These are phyloP conservation scores for Coniella vitis DNA, from an alignment of 2,329 filamentous ascomycete genomes.

Conservation along the genomic window DNA sequence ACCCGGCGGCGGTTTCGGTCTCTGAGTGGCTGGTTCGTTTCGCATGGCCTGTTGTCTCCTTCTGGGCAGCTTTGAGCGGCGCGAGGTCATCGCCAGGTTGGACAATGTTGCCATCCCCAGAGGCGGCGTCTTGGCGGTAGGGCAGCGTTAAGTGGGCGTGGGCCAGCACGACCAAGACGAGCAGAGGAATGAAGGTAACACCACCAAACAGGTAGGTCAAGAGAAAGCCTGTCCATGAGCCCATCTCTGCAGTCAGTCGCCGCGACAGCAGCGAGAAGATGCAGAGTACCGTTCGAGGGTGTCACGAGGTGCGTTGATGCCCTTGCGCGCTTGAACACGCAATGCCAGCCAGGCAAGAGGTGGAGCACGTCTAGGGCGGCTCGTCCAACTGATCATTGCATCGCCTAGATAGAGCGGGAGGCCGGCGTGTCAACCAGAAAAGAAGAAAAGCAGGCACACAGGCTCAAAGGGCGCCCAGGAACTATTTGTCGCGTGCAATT, in stretches of 20 bases:
- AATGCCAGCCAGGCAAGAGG: slow-evolving; percentile 9
- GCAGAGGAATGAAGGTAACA: slow-evolving; percentile 75
- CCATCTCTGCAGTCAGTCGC: slow-evolving; percentile 31
- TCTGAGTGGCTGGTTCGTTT: slow-evolving; percentile 45
- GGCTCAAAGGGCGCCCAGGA: neutral
- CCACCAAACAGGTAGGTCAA: slow-evolving; percentile 79
- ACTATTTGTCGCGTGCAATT: neutral
- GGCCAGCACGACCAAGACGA: slow-evolving; percentile 53
- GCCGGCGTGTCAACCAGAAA: neutral
- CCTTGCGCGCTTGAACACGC: slow-evolving; percentile 12
- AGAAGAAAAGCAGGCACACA: neutral
- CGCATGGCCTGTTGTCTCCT: slow-evolving; percentile 51
- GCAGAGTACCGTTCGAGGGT: slow-evolving; percentile 6
- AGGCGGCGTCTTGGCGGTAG: slow-evolving; percentile 34
- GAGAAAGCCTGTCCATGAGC: slow-evolving; percentile 52
- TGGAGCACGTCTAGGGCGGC: slow-evolving; percentile 4
- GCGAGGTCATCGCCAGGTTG: slow-evolving; percentile 58
- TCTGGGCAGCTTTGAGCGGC: slow-evolving; percentile 55
- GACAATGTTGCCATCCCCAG: slow-evolving; percentile 37
- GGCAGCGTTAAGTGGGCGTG: slow-evolving; percentile 67
- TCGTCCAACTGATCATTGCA: slow-evolving; percentile 11
- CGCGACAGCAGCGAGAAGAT: neutral
- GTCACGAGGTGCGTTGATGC: neutral
- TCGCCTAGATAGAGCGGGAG: slow-evolving; percentile 1
- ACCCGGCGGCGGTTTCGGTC: slow-evolving; percentile 76